Percentiles rank a stretch among this genome's conserved stretches.
phyloP scores from a whole-genome alignment of 805 yeast genomes.

The Wickerhamomyces chambardii region DNA sequence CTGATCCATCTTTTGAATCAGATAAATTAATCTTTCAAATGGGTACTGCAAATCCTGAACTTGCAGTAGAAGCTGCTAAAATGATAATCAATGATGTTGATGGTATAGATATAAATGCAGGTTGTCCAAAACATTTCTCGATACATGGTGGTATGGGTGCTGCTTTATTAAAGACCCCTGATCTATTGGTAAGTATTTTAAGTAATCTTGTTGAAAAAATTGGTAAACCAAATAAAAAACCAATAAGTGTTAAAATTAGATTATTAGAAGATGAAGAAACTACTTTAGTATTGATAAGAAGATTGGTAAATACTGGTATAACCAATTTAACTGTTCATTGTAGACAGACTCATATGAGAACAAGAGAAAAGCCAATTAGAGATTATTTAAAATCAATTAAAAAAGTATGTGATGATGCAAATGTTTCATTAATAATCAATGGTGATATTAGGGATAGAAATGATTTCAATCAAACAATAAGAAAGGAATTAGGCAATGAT shows the following conservation, averaged over 20 bases:
- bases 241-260: constrained; percentile 88
- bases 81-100: constrained; percentile 79
- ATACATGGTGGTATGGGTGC: constrained; percentile 98
- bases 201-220: constrained; percentile 63
- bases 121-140: constrained; percentile 95
- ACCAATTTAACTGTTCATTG: constrained; percentile 85
- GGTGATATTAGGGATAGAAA: constrained; percentile 56
- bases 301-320: constrained; percentile 71
- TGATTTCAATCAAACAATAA: constrained; percentile 42
- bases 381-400: constrained; percentile 57
- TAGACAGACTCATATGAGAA: constrained; percentile 82
- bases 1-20: constrained; percentile 53
- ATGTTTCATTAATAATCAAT: constrained; percentile 71
- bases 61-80: constrained; percentile 85
- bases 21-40: constrained; percentile 75
- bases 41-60: constrained; percentile 76
- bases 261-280: constrained; percentile 55
- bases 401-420: constrained; percentile 46
- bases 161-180: constrained; percentile 79
- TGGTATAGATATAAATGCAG: constrained; percentile 91
- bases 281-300: constrained; percentile 49
- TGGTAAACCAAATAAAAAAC: constrained; percentile 67
- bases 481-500: constrained; percentile 40
- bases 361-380: constrained; percentile 73
- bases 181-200: constrained; percentile 61